Conservation (phyloP, 148 eudicot genomes). For the Cornus kousa region DNA sequence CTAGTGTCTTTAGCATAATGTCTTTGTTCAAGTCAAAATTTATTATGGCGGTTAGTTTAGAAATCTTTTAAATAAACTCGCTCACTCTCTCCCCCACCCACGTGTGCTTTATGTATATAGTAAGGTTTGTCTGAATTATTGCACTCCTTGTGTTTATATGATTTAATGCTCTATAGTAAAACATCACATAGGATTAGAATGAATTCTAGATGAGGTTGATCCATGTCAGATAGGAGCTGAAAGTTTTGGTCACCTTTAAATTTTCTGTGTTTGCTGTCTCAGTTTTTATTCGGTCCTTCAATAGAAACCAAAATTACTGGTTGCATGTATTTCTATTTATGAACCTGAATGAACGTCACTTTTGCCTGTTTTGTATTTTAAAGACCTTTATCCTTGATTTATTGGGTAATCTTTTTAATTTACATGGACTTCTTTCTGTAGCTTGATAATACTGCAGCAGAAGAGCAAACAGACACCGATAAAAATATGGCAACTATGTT, state of each 20-base stretch:
- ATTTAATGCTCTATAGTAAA: too few relatives aligned
- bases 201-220: background rate
- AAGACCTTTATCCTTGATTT: background rate
- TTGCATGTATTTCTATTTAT: background rate
- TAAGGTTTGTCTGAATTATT: too few relatives aligned
- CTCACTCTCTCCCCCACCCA: too few relatives aligned
- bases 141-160: too few relatives aligned
- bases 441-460: slow-evolving; percentile 51
- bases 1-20: too few relatives aligned
- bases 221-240: background rate
- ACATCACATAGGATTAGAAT: background rate
- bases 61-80: too few relatives aligned
- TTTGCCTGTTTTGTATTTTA: background rate
- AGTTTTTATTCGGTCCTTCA: too few relatives aligned
- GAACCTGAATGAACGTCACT: background rate
- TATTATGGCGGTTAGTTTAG: too few relatives aligned
- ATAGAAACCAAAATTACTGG: too few relatives aligned
- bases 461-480: slow-evolving; percentile 86
- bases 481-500: slow-evolving; percentile 92
- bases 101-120: too few relatives aligned
- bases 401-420: background rate
- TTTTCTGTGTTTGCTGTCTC: too few relatives aligned
- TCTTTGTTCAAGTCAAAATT: too few relatives aligned
- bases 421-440: slow-evolving; percentile 27
- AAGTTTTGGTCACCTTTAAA: background rate